phyloP scores from a whole-genome alignment of 495 filamentous ascomycete genomes.

The Hypoxylon cercidicola region DNA sequence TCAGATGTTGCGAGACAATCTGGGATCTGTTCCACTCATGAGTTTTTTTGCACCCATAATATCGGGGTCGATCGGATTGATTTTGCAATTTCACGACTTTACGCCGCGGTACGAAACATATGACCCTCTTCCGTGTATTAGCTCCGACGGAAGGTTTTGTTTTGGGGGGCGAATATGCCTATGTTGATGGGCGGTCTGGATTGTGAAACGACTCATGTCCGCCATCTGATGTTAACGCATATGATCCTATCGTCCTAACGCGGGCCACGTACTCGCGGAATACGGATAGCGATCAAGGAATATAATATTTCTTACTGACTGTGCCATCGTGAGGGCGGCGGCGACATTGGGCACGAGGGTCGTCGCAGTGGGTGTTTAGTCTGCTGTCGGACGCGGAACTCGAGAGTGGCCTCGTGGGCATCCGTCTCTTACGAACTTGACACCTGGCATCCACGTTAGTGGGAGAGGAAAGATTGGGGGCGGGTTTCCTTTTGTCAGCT shows the following conservation, averaged over 20 bases:
- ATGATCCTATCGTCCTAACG: constrained; percentile 28
- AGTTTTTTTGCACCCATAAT: constrained; percentile 36
- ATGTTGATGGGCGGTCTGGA: constrained; percentile 20
- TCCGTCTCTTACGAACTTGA: constrained; percentile 20
- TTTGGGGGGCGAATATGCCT: constrained; percentile 34
- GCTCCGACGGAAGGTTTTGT: constrained; percentile 28
- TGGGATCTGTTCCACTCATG: constrained; percentile 98
- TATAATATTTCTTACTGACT: constrained; percentile 40
- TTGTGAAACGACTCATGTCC: constrained; percentile 15
- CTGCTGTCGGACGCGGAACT: constrained; percentile 4
- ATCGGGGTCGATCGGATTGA: constrained; percentile 23
- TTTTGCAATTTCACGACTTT: constrained; percentile 42
- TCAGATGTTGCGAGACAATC: constrained; percentile 83
- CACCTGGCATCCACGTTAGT: constrained; percentile 21
- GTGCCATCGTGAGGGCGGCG: constrained; percentile 14
- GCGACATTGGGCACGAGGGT: constrained; percentile 12
- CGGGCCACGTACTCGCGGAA: constrained; percentile 7
- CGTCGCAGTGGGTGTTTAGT: constrained; percentile 3
- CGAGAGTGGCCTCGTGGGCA: constrained; percentile 1
- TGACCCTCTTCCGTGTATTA: constrained; percentile 36
- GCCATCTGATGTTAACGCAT: constrained; percentile 24
- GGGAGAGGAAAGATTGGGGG: constrained; percentile 10
- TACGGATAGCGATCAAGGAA: constrained; percentile 23
- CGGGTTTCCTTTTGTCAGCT: constrained; percentile 33
- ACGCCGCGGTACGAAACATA: constrained; percentile 41